Base-by-base conservation (phyloP, 371 early-diverging fungal species). In the Actinomucor elegans region DNA sequence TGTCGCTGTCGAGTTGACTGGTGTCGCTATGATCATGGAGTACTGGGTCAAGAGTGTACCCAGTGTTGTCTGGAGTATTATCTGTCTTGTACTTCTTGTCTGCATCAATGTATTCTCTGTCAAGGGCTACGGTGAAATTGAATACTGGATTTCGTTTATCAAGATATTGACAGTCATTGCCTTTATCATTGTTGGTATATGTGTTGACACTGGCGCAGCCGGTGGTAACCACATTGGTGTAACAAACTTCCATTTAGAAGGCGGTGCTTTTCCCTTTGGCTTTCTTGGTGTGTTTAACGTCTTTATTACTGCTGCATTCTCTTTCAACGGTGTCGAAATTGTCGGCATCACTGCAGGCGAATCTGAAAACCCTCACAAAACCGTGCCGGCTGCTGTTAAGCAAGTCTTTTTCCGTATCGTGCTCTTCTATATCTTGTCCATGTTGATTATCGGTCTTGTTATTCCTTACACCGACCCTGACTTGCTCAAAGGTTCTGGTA, bases 281-380 rank as follows among this genome's bases (percentile, higher is more conserved):
- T 73, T 89, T 38, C 54, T 75, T 3, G 92, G 89, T 23, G 64
- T 89, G 31, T 74, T 81, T 40, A 65, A 67, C 18, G 75, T 79
- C 24, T 87, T 90, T 50, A 72, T 91, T 11, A 81, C 88, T 37
- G 92, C 94, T 1, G 91, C 88, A 41, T 93, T 89, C 61, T 78
- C 85, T 18, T 91, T 90, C 70, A 89, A 90, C 36, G 93, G 93
- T 46, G 87, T 89, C 0, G 89, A 85, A 52, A 70, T 85, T 33
- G 71, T 88, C n/a, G 87, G 87, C 51, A 77, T 88, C 54, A 84
- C 89, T 12, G 83, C 84, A 11, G 87, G 85, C 55, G 88, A 87
- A 66, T 79, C 80, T 26, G 68, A 71, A 7, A 88, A 85, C 61
- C 89, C 79, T 46, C 80, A 75, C 26, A 79, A 82, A 57, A 80